Evolutionary conservation across 139 green algal genomes (phyloP).

Genomic region (Trebouxia sp.): DNA sequence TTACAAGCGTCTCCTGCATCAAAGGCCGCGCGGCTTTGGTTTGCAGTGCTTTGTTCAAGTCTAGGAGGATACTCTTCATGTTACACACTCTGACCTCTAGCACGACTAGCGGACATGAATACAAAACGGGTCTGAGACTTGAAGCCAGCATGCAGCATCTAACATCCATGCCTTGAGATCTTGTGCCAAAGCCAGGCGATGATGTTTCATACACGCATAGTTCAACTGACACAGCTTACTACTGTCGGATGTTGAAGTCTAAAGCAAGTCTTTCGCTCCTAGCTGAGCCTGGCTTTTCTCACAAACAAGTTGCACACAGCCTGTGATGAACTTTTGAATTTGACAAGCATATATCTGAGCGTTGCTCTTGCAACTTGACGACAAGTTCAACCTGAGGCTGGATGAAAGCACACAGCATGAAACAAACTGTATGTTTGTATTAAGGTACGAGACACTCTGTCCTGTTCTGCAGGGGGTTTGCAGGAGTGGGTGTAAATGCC

Average conservation of each 20-base stretch:
- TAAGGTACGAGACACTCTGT: too few relatives aligned
- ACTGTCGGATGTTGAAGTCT: conserved; percentile 28
- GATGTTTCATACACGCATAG: conserved; percentile 52
- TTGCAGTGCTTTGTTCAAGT: background rate
- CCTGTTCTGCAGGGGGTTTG: too few relatives aligned
- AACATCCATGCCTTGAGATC: too few relatives aligned
- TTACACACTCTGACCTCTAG: conserved; percentile 11
- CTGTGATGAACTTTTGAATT: conserved; percentile 33
- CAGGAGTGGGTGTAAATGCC: too few relatives aligned
- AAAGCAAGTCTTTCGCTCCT: conserved; percentile 56
- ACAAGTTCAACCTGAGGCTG: conserved; percentile 2
- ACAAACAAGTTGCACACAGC: background rate
- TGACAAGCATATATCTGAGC: conserved; percentile 59
- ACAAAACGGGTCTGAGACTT: conserved; percentile 23
- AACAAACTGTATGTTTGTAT: too few relatives aligned
- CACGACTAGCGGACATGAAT: background rate
- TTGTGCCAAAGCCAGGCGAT: conserved; percentile 28
- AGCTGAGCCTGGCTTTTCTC: conserved; percentile 39
- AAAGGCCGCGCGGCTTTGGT: background rate
- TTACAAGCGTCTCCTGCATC: too few relatives aligned
- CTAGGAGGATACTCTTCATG: conserved; percentile 11
- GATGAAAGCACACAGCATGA: too few relatives aligned
- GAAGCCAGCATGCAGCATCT: too few relatives aligned
- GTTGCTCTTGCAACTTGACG: conserved; percentile 6
- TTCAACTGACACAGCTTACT: conserved; percentile 48